Evolutionary conservation across 352 stramenopile genomes (phyloP).

Genomic region (Phytophthora foliorum): DNA sequence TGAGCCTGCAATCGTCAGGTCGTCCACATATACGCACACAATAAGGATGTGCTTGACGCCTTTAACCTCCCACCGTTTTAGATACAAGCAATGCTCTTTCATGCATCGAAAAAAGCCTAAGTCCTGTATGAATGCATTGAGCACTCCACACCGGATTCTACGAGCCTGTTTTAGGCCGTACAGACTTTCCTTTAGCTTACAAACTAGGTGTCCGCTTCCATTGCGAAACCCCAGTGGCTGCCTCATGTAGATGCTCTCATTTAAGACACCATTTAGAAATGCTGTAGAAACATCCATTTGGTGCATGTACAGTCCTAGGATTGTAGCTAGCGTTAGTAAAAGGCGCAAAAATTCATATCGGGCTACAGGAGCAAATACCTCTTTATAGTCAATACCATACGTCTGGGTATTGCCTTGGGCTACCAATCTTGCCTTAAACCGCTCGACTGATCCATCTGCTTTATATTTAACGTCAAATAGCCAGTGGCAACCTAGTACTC

Average conservation of each 20-base stretch:
- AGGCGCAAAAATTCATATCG: conserved; percentile 13
- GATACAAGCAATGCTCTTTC: not conserved
- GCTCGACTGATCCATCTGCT: not conserved
- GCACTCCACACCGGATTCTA: conserved; percentile 17
- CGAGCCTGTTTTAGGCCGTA: conserved; percentile 16
- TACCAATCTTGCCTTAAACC: not conserved
- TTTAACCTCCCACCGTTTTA: not conserved
- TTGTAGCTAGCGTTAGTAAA: not conserved
- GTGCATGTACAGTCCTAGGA: not conserved
- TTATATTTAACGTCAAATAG: conserved; percentile 24
- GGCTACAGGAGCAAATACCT: conserved; percentile 10
- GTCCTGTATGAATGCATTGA: conserved; percentile 5
- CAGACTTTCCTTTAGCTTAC: conserved; percentile 20
- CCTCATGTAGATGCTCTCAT: conserved; percentile 17
- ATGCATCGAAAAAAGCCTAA: not conserved
- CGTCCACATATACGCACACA: not conserved
- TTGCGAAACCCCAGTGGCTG: conserved; percentile 13
- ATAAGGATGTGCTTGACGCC: not conserved
- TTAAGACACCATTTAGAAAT: conserved; percentile 14
- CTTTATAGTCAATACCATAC: conserved; percentile 23
- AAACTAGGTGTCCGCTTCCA: not conserved
- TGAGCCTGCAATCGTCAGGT: not conserved
- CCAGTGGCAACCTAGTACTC: conserved; percentile 8
- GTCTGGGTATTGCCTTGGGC: conserved; percentile 8
- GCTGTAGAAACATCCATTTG: conserved; percentile 9